Conservation (phyloP, 2,329 filamentous ascomycete species). For the Claviceps sp. region DNA sequence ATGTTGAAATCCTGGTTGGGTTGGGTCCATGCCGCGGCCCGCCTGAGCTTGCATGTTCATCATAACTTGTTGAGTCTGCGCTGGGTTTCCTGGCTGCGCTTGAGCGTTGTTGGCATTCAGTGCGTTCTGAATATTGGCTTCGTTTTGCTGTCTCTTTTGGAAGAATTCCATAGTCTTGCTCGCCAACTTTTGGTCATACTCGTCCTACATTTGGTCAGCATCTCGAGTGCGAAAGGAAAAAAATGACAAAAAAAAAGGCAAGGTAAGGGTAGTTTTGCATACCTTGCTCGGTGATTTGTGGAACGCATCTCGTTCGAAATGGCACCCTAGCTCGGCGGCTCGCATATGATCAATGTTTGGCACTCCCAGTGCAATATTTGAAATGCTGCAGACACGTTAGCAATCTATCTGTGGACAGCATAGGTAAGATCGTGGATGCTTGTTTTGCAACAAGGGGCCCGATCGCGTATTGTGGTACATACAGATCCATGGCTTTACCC, state of each 20-base stretch:
- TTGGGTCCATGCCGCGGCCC: slow-evolving; percentile 36
- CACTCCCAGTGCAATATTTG: slow-evolving; percentile 37
- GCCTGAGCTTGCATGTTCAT: slow-evolving; percentile 42
- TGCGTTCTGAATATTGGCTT: slow-evolving; percentile 30
- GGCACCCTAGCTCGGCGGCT: slow-evolving; percentile 28
- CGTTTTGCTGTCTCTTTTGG: slow-evolving; percentile 36
- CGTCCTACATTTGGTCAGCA: slow-evolving; percentile 22
- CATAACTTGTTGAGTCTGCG: slow-evolving; percentile 28
- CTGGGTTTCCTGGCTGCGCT: slow-evolving; percentile 21
- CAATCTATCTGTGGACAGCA: slow-evolving; percentile 7
- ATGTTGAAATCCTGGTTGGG: slow-evolving; percentile 40
- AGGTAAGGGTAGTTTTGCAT: not conserved
- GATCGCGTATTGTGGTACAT: slow-evolving; percentile 11
- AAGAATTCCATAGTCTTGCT: slow-evolving; percentile 35
- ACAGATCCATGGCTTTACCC: slow-evolving; percentile 30
- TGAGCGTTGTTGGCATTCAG: slow-evolving; percentile 27
- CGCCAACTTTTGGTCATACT: slow-evolving; percentile 35
- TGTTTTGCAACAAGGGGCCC: not conserved
- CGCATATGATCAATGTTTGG: slow-evolving; percentile 26
- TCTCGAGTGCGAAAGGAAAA: not conserved
- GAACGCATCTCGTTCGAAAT: slow-evolving; percentile 36
- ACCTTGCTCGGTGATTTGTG: slow-evolving; percentile 35
- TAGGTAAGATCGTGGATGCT: slow-evolving; percentile 10
- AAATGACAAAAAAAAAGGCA: not conserved
- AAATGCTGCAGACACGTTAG: slow-evolving; percentile 25